Conservation (phyloP, 176 grass and related monocot genomes). For the Bolboschoenus planiculmis region DNA sequence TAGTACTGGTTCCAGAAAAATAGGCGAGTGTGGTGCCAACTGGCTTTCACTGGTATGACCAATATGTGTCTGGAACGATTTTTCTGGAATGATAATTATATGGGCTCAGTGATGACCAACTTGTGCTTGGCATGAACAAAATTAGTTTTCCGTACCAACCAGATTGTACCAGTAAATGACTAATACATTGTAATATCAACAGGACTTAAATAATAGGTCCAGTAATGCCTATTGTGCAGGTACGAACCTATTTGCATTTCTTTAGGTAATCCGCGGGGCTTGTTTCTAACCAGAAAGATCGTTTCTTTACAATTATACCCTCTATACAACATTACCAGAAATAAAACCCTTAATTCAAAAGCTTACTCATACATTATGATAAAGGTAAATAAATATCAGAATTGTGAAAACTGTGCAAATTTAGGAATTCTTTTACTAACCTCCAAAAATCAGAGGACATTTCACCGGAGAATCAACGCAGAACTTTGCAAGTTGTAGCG, state of each 20-base stretch:
- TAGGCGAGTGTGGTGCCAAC: not conserved
- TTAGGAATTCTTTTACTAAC: constrained; percentile 7
- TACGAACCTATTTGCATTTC: not conserved
- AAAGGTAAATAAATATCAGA: not conserved
- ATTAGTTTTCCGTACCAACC: not conserved
- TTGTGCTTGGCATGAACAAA: not conserved
- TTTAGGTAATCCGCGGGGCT: not conserved
- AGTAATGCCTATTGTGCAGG: not conserved
- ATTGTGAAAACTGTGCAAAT: not conserved
- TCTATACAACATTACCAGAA: no score
- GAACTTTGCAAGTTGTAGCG: constrained; percentile 51
- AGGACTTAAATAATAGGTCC: not conserved
- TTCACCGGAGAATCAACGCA: constrained; percentile 71
- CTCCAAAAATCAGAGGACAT: constrained; percentile 84
- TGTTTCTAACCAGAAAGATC: not conserved
- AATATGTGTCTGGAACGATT: not conserved
- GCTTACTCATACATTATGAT: not conserved
- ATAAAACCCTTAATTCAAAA: not conserved
- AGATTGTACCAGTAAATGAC: not conserved
- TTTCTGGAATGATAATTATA: not conserved
- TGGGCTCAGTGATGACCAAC: not conserved
- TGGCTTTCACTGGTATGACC: not conserved
- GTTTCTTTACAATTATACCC: not conserved
- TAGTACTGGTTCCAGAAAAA: not conserved
- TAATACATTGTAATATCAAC: not conserved